phyloP scores from a whole-genome alignment of 768 basidiomycete species.

The Pisolithus tinctorius region DNA sequence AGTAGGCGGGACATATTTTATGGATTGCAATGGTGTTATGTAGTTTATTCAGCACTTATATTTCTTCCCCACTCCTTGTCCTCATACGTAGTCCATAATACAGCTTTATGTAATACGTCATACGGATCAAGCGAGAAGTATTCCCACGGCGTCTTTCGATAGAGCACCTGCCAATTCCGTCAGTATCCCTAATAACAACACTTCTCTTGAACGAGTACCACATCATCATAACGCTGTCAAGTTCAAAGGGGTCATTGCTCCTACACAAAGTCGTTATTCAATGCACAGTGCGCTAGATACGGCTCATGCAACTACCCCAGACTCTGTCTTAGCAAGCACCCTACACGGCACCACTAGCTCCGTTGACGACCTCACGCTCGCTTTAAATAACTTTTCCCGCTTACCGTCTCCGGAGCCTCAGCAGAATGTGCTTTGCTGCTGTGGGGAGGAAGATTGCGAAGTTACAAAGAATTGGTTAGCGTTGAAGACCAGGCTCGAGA shows the following conservation, averaged over 20 bases:
- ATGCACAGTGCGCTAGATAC: conserved; percentile 16
- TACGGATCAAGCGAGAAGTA: not conserved
- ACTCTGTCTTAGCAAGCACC: conserved; percentile 45
- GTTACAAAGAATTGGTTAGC: conserved; percentile 55
- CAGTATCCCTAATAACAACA: not conserved
- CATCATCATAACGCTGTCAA: not conserved
- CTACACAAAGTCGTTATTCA: not conserved
- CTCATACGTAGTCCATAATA: not conserved
- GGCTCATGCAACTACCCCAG: conserved; percentile 38
- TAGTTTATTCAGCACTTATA: conserved; percentile 3
- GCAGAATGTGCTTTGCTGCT: conserved; percentile 52
- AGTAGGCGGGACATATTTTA: conserved; percentile 8
- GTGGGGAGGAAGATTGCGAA: conserved; percentile 59
- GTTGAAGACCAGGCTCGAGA: conserved; percentile 67
- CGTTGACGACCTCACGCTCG: conserved; percentile 74
- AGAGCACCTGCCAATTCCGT: not conserved
- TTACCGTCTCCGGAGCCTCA: conserved; percentile 68
- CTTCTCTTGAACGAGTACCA: not conserved
- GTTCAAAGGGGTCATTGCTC: not conserved
- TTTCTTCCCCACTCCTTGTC: too few relatives aligned
- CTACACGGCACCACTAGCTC: conserved; percentile 50
- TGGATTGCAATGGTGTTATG: conserved; percentile 7
- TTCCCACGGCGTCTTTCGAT: not conserved
- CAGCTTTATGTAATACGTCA: not conserved
- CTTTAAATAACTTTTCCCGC: conserved; percentile 65